Percentiles rank a stretch among this genome's conserved stretches.
phyloP scores from a whole-genome alignment of 805 yeast genomes.

The Torulaspora indica region DNA sequence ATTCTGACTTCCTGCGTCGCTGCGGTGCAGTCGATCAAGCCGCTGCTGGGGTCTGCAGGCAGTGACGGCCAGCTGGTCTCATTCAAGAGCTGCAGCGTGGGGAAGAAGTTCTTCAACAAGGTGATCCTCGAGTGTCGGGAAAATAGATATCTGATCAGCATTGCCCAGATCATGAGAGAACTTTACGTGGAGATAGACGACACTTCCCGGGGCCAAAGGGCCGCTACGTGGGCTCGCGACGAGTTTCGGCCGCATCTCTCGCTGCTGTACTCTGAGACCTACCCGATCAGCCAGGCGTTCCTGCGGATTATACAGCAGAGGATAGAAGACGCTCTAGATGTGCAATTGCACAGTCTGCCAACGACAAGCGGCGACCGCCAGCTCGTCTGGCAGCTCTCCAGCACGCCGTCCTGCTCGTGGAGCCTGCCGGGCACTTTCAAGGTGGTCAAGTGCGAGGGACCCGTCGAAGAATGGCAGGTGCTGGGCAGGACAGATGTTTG shows the following conservation, averaged over 20 bases:
- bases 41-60: conserved; percentile 19
- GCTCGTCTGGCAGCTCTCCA: conserved; percentile 22
- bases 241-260: conserved; percentile 73
- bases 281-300: conserved; percentile 64
- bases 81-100: conserved; percentile 26
- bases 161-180: conserved; percentile 49
- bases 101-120: conserved; percentile 30
- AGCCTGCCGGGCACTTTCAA: conserved; percentile 58
- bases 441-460: conserved; percentile 67
- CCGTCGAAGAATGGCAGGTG: conserved; percentile 61
- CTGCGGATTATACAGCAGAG: conserved; percentile 59
- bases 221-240: conserved; percentile 51
- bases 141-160: conserved; percentile 34
- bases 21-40: conserved; percentile 44
- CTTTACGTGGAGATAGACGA: conserved; percentile 41
- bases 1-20: conserved; percentile 52
- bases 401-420: conserved; percentile 43
- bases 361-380: conserved; percentile 15
- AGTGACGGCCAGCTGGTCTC: conserved; percentile 20
- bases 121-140: conserved; percentile 27
- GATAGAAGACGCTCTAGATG: conserved; percentile 58
- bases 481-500: conserved; percentile 45
- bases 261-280: conserved; percentile 57
- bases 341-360: conserved; percentile 24
- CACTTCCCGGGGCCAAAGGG: conserved; percentile 39